A percentile compares a stretch with the other conserved stretches of the same genome.
These are phyloP conservation scores for Saccharum spontaneum DNA, from an alignment of 176 grass and related monocot species.

Conservation along the genomic window DNA sequence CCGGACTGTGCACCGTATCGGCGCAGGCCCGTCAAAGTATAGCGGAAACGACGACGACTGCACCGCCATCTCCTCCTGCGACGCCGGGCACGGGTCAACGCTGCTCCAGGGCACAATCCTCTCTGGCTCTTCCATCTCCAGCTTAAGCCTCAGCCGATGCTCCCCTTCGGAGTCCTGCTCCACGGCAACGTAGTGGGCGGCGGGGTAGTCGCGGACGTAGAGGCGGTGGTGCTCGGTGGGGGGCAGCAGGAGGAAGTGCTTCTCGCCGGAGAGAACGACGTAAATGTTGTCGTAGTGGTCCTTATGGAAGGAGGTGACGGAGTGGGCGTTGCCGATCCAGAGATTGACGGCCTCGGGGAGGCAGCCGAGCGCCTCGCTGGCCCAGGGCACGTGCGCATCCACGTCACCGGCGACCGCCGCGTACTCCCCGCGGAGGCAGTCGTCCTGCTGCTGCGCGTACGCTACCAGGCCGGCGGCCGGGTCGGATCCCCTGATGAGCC, in stretches of 20 bases:
- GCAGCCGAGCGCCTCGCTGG: constrained; percentile 77
- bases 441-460: constrained; percentile 93
- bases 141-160: constrained; percentile 40
- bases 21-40: constrained; percentile 75
- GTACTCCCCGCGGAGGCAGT: constrained; percentile 84
- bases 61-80: constrained; percentile 48
- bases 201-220: constrained; percentile 68
- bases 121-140: constrained; percentile 64
- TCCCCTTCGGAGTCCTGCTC: constrained; percentile 29
- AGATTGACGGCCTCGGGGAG: constrained; percentile 90
- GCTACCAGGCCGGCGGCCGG: constrained; percentile 49
- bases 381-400: constrained; percentile 83
- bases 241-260: constrained; percentile 85
- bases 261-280: constrained; percentile 77
- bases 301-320: constrained; percentile 89
- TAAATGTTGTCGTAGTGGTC: constrained; percentile 99
- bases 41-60: constrained; percentile 63
- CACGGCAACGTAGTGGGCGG: constrained; percentile 49
- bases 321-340: constrained; percentile 75
- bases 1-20: constrained; percentile 77
- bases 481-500: constrained; percentile 50
- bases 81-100: constrained; percentile 70
- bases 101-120: constrained; percentile 86
- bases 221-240: constrained; percentile 88
- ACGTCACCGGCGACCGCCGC: constrained; percentile 71